Evolutionary conservation across 345 rosid species (phyloP).

Genomic region (Orychophragmus violaceus): DNA sequence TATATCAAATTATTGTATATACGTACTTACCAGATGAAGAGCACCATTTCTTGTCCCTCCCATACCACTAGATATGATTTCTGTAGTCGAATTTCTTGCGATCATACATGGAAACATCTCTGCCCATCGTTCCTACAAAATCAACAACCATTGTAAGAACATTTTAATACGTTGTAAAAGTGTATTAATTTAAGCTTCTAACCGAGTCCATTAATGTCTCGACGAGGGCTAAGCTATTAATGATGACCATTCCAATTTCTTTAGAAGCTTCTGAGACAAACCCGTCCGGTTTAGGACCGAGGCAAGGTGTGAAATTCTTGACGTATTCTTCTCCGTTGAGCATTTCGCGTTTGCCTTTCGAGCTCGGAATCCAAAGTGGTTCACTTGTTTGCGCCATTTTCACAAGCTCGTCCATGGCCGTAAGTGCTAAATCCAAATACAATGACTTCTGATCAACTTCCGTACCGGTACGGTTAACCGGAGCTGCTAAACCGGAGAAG

Average conservation of each 20-base stretch:
- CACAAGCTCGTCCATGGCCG: conserved; percentile 85
- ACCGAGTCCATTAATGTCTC: conserved; percentile 95
- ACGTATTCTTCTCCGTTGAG: conserved; percentile 42
- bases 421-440: conserved; percentile 71
- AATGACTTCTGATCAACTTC: conserved; percentile 49
- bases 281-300: conserved; percentile 59
- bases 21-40: conserved; percentile 58
- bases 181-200: conserved; percentile 11
- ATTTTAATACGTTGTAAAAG: neutral
- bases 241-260: conserved; percentile 73
- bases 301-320: conserved; percentile 51
- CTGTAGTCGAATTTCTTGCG: conserved; percentile 59
- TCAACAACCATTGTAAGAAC: neutral
- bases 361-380: conserved; percentile 65
- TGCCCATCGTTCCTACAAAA: conserved; percentile 54
- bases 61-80: conserved; percentile 70
- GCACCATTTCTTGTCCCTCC: conserved; percentile 88
- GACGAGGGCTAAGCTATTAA: conserved; percentile 83
- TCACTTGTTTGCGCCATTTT: conserved; percentile 75
- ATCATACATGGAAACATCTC: conserved; percentile 92
- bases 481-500: conserved; percentile 23
- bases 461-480: conserved; percentile 31
- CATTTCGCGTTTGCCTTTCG: conserved; percentile 47
- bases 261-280: conserved; percentile 81
- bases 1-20: neutral